phyloP scores from a whole-genome alignment of 192 early-diverging fungal species.

The Podila horticola region DNA sequence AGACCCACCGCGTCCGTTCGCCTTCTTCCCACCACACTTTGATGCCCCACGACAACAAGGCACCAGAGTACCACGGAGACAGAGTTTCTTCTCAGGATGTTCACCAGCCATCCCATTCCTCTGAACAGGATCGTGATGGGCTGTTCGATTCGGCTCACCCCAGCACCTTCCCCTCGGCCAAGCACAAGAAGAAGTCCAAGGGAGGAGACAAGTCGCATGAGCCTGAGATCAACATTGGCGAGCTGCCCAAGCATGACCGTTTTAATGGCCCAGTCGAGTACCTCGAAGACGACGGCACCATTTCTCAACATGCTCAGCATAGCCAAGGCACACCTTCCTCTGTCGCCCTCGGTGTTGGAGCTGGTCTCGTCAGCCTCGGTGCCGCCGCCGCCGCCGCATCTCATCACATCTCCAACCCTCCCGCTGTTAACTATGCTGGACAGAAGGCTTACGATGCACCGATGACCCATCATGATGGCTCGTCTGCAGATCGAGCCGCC shows the following conservation, averaged over 20 bases:
- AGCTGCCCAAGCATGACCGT: constrained; percentile 1
- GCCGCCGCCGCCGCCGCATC: not conserved
- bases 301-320: not conserved
- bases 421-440: not conserved
- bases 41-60: not conserved
- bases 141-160: not conserved
- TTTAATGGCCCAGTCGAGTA: not conserved
- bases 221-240: not conserved
- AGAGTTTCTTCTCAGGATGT: no score
- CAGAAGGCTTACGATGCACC: not conserved
- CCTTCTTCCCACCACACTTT: not conserved
- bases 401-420: not conserved
- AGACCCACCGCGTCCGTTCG: not conserved
- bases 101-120: no score
- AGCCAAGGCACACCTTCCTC: not conserved
- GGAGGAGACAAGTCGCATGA: not conserved
- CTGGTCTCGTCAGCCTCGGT: not conserved
- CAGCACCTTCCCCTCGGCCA: not conserved
- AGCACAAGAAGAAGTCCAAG: not conserved
- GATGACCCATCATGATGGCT: not conserved
- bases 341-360: not conserved
- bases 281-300: not conserved
- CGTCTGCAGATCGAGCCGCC: not conserved
- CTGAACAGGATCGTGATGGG: no score
- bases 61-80: not conserved